A percentile compares a stretch with the other conserved stretches of the same genome.
Conservation (phyloP, 257 asterid genomes). For the Solanum infundibuliforme region DNA sequence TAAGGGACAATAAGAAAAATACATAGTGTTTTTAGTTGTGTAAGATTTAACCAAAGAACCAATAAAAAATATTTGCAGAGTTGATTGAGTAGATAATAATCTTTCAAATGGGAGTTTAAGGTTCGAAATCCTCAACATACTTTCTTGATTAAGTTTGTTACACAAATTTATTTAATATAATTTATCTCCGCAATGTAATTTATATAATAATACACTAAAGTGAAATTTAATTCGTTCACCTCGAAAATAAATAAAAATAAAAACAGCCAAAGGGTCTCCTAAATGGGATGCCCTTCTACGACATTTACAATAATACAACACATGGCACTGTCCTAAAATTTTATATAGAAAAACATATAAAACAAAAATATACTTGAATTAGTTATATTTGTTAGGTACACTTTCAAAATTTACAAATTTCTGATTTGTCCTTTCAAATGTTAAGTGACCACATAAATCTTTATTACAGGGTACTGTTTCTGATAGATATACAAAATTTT, state of each 20-base stretch:
- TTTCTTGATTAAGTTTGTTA: background rate
- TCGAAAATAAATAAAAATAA: too few relatives aligned
- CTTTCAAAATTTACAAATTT: background rate
- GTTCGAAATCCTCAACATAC: background rate
- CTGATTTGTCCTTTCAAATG: background rate
- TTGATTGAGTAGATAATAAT: background rate
- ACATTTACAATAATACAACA: slow-evolving; percentile 45
- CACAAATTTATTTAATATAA: background rate
- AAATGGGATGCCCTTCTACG: slow-evolving; percentile 15
- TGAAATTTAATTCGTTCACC: background rate
- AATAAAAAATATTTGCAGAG: too few relatives aligned
- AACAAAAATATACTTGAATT: background rate
- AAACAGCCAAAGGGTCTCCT: slow-evolving; percentile 36
- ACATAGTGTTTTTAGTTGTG: background rate
- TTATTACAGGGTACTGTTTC: background rate
- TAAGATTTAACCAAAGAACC: background rate
- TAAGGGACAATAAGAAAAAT: background rate
- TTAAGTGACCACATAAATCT: background rate
- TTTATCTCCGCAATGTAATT: background rate
- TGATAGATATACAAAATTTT: background rate
- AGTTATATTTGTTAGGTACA: background rate
- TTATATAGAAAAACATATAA: background rate
- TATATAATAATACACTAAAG: background rate
- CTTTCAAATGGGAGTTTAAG: background rate
- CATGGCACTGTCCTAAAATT: slow-evolving; percentile 36